Base-by-base conservation (phyloP, 768 basidiomycete species). In the Coprinopsis sp. region DNA sequence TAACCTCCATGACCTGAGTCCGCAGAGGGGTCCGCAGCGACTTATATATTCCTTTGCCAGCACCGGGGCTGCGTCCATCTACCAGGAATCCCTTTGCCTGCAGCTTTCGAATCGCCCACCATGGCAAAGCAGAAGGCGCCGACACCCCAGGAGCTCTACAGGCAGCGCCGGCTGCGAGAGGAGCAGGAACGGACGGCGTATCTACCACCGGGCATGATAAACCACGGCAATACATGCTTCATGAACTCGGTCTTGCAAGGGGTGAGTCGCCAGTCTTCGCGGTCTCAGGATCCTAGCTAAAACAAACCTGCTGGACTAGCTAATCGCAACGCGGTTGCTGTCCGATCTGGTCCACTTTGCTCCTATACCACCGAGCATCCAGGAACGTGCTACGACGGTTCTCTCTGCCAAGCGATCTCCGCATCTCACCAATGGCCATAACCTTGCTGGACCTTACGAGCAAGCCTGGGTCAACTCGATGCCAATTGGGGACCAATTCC, bases 221-320 rank as follows among this genome's bases (percentile, higher is more conserved):
- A 91, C 61, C 85, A 89, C 67, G 84, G 86, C 33, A 90, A 90
- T 62, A 95, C 92, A 0, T 97, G 93, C 66, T 97, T 93, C 66
- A 90, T 94, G 85, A 97, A 95, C 66, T 92, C 91, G 25, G 90
- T 92, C 24, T 70, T 97, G 23, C 93, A 97, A 62, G 88, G 86
- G 30, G 87, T 85, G 66, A 54, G 82, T 81, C 14, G 55, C 55
- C 4, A 34, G 6, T 23, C 29, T 27, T 12, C 36, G 16, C 12
- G 24, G 29, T 33, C 7, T 41, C 24, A 25, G 12, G 46, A 18
- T 25, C 44, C 16, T 37, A 23, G 25, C 48, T 24, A 52, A 50
- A 19, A 37, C 24, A 34, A 51, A 16, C 4, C 29, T 25, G 29
- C 8, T 12, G 29, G 16, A 33, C 22, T 54, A 89, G 85, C 63